Conservation (phyloP, 2,329 filamentous ascomycete species). For the Scortechinia acanthostroma region DNA sequence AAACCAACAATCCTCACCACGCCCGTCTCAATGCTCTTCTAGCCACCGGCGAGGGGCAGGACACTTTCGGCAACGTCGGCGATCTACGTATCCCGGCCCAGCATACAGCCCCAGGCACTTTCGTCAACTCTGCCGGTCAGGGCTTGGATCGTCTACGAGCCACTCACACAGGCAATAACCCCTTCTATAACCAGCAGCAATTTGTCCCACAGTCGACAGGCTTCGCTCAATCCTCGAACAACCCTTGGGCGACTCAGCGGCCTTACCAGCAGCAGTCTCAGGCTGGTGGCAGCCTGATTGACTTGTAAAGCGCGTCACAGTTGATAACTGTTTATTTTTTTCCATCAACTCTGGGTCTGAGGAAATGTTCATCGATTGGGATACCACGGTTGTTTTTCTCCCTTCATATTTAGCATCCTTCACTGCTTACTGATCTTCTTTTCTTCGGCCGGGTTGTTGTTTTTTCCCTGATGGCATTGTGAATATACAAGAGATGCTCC, state of each 20-base stretch:
- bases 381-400: neutral
- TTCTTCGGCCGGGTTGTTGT: no score
- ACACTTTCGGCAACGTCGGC: conserved; percentile 96
- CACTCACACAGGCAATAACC: conserved; percentile 77
- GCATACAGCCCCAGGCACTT: conserved; percentile 90
- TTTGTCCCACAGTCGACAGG: neutral
- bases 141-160: conserved; percentile 65
- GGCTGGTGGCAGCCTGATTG: neutral
- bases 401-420: no score
- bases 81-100: conserved; percentile 91
- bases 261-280: neutral
- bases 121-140: conserved; percentile 87
- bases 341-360: neutral
- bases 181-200: conserved; percentile 71
- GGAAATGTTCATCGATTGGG: neutral
- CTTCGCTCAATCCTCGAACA: neutral
- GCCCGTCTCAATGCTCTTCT: conserved; percentile 81
- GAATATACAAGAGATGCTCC: no score
- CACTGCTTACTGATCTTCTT: no score
- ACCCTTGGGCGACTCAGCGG: neutral
- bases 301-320: neutral
- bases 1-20: conserved; percentile 53
- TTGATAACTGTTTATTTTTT: neutral
- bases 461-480: no score
- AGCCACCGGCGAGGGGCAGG: conserved; percentile 81